phyloP scores from a whole-genome alignment of 1,284 basidiomycete species.

The Sanghuangporus baumii region DNA sequence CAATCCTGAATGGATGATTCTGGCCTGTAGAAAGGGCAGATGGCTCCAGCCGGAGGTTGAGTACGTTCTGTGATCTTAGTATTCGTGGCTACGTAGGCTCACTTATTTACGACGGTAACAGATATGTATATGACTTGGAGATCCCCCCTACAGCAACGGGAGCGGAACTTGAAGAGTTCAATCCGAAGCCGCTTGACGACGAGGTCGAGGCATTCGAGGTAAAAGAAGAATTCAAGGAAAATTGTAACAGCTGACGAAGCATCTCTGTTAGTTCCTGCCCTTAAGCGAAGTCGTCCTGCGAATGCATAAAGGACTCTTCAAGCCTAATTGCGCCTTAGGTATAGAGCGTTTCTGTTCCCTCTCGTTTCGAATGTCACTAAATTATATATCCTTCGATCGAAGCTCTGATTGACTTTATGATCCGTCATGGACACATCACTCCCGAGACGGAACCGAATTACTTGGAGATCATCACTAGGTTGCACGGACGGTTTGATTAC shows the following conservation, averaged over 20 bases:
- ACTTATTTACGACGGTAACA: constrained; percentile 23
- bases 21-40: constrained; percentile 46
- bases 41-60: constrained; percentile 88
- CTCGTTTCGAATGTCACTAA: too few species aligned
- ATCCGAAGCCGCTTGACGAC: constrained; percentile 78
- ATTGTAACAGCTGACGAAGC: neutral
- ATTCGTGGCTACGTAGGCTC: neutral
- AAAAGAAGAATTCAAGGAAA: neutral
- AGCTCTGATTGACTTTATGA: constrained; percentile 83
- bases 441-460: constrained; percentile 75
- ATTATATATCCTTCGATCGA: neutral
- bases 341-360: constrained; percentile 18
- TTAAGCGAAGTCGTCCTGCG: constrained; percentile 47
- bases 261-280: constrained; percentile 45
- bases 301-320: constrained; percentile 69
- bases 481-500: constrained; percentile 65
- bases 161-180: constrained; percentile 41
- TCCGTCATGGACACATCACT: constrained; percentile 71
- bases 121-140: constrained; percentile 77
- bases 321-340: constrained; percentile 82
- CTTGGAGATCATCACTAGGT: constrained; percentile 63
- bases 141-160: constrained; percentile 43
- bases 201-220: constrained; percentile 92
- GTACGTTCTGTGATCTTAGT: constrained; percentile 36
- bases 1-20: neutral